phyloP scores from a whole-genome alignment of 352 stramenopile genomes.

The Pythium dissimile region DNA sequence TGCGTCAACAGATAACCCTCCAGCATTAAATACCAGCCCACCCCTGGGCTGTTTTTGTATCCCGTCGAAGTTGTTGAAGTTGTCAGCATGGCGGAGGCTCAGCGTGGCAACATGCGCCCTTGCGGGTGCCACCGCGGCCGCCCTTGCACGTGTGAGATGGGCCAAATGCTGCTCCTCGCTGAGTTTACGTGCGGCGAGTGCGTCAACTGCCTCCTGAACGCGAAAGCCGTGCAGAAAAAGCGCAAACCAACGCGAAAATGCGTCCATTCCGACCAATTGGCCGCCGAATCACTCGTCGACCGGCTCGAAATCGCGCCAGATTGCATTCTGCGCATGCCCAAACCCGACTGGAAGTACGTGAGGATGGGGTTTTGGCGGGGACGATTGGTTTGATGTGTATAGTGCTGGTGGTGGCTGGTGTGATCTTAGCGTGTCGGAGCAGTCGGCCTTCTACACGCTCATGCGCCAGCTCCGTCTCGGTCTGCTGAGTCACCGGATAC shows the following conservation, averaged over 20 bases:
- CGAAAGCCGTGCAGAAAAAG: constrained; percentile 18
- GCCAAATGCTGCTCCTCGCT: background rate
- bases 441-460: constrained; percentile 46
- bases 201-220: constrained; percentile 62
- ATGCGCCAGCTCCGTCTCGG: constrained; percentile 61
- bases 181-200: constrained; percentile 45
- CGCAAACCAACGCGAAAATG: constrained; percentile 28
- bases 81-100: constrained; percentile 18
- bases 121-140: constrained; percentile 60
- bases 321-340: constrained; percentile 51
- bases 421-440: constrained; percentile 29
- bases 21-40: background rate
- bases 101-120: constrained; percentile 48
- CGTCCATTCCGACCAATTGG: constrained; percentile 43
- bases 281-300: constrained; percentile 39
- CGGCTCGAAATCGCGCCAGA: constrained; percentile 30
- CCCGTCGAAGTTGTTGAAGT: constrained; percentile 8
- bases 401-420: background rate
- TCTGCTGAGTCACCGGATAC: constrained; percentile 27
- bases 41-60: constrained; percentile 1
- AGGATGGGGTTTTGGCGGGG: background rate
- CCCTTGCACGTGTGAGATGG: constrained; percentile 62
- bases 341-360: constrained; percentile 59
- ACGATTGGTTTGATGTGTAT: background rate
- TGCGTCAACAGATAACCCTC: background rate